Base-by-base conservation (phyloP, 2,329 filamentous ascomycete genomes). In the Grosmannia serpens region DNA sequence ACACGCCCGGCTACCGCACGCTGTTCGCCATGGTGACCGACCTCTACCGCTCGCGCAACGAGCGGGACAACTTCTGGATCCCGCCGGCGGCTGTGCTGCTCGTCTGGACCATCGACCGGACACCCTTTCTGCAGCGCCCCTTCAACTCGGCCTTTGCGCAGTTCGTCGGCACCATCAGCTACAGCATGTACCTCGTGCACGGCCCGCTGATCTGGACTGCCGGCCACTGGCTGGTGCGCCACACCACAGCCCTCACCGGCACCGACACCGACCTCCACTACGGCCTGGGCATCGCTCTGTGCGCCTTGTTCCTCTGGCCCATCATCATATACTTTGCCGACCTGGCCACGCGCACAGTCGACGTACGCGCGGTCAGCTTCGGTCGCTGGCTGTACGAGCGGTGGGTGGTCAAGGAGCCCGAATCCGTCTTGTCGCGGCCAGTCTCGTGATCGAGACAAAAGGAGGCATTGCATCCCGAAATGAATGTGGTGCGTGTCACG, bases 181-280 rank as follows among this genome's bases (percentile, higher is more conserved):
- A 82, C 65, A 77, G 80, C 55, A 66, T 85, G 29, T 85, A 85
- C 67, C 74, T 85, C 17, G 78, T 84, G 71, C 82, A 85, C 65
- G 80, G 81, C 0, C 78, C 79, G 4, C 74, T 77, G 2, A 74
- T 79, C 65, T 79, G 82, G 63, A 75, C 75, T 2, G 64, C 78
- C 22, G 80, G 80, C 13, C 82, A 76, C 67, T 60, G 55, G 56
- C 47, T 46, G 6, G 57, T 54, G 2, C 29, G 49, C 22, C 35
- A 53, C 24, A 49, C 54, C 22, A 55, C 51, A 2, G 66, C 67
- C 15, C 47, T 77, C 44, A 80, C 75, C 0, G 80, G 79, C 7
- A 69, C 70, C 5, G 75, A 80, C 57, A 74, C 73, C 9, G 15
- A 54, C 22, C 51, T 66, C 55, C 70, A 67, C 64, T 82, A 78